These are phyloP conservation scores for Pisolithus thermaeus DNA, from an alignment of 1,284 basidiomycete species.

Conservation along the genomic window DNA sequence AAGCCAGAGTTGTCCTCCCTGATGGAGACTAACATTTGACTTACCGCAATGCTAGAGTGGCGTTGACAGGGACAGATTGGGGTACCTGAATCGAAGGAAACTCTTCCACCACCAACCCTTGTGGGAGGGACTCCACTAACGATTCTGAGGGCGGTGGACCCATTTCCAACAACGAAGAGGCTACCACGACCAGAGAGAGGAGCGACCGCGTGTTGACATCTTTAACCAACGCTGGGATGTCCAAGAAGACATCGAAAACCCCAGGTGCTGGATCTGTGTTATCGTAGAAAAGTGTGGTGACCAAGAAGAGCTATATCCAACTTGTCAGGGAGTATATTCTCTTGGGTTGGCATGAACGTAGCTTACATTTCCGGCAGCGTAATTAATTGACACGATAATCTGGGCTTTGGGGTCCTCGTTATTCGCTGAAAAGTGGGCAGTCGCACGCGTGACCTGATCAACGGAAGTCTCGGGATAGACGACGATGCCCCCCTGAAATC, in stretches of 20 bases:
- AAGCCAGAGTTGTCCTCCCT: neutral
- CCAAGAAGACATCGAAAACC: constrained; percentile 44
- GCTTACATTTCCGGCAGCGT: constrained; percentile 37
- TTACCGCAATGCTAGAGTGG: constrained; percentile 37
- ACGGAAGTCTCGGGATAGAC: constrained; percentile 30
- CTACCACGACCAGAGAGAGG: constrained; percentile 31
- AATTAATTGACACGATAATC: constrained; percentile 50
- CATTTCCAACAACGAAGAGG: too few relatives aligned
- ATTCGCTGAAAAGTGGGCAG: constrained; percentile 45
- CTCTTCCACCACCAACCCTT: too few relatives aligned
- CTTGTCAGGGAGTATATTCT: neutral
- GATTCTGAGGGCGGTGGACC: too few relatives aligned
- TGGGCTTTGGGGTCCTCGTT: constrained; percentile 57
- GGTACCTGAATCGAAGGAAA: too few relatives aligned
- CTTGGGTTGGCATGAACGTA: neutral
- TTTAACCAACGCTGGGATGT: constrained; percentile 32
- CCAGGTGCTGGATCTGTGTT: constrained; percentile 41
- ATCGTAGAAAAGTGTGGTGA: constrained; percentile 47
- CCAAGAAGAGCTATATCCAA: constrained; percentile 28
- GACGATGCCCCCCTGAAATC: constrained; percentile 48
- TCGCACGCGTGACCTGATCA: constrained; percentile 33
- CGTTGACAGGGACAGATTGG: constrained; percentile 34
- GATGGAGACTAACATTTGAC: neutral
- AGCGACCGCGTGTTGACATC: constrained; percentile 38
- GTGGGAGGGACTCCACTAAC: too few relatives aligned